phyloP scores from a whole-genome alignment of 192 early-diverging fungal genomes.

The Coemansia reversa region DNA sequence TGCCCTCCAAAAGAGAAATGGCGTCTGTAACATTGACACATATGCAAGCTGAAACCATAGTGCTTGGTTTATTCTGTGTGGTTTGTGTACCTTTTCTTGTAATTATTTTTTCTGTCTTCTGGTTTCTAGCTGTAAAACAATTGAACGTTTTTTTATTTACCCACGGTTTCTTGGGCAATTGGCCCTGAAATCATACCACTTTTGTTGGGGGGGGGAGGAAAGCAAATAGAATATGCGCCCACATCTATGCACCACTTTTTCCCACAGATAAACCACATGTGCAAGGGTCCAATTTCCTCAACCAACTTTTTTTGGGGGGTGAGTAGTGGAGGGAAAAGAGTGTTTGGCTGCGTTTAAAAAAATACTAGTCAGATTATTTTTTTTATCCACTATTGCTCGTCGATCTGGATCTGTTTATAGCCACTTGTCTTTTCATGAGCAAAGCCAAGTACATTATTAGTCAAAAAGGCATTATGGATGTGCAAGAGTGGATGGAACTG shows the following conservation, averaged over 20 bases:
- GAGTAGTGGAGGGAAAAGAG: neutral
- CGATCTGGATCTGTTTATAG: too few species aligned
- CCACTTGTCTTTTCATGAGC: too few species aligned
- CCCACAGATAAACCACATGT: neutral
- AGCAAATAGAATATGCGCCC: too few species aligned
- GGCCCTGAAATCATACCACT: neutral
- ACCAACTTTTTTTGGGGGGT: neutral
- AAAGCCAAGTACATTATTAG: neutral
- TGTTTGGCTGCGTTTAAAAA: too few species aligned
- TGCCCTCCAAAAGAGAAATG: neutral
- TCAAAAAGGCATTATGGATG: neutral
- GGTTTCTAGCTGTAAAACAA: neutral
- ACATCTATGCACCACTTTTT: neutral
- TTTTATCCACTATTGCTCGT: too few species aligned
- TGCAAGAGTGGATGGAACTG: neutral
- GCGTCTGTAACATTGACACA: neutral
- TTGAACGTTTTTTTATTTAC: neutral
- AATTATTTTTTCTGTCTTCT: constrained; percentile 4
- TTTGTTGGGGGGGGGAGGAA: neutral
- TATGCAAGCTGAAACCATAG: neutral
- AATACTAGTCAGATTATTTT: too few species aligned
- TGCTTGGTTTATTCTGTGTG: neutral
- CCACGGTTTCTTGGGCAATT: neutral
- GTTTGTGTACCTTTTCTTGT: neutral
- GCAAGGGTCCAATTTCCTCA: neutral